Conservation (phyloP, 2,329 filamentous ascomycete genomes). For the Ophiostoma sp. region DNA sequence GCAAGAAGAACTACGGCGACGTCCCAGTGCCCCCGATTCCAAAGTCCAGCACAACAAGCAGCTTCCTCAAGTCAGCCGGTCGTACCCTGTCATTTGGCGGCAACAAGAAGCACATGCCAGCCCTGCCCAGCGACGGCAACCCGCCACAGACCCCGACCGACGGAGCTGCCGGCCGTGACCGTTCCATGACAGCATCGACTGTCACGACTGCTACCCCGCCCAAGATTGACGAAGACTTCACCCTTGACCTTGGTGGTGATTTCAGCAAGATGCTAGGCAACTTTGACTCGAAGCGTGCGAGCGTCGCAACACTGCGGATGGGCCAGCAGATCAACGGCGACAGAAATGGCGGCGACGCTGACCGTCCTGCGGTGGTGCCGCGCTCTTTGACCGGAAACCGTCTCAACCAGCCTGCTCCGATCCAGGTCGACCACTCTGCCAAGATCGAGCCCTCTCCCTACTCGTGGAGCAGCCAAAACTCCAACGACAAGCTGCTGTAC, state of each 20-base stretch:
- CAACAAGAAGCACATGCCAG: conserved; percentile 45
- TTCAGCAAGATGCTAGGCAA: conserved; percentile 54
- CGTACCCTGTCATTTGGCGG: conserved; percentile 57
- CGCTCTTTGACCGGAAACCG: conserved; percentile 46
- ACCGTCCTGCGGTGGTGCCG: conserved; percentile 34
- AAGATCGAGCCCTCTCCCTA: conserved; percentile 45
- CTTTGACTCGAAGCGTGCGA: conserved; percentile 50
- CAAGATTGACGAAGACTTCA: conserved; percentile 43
- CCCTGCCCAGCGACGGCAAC: conserved; percentile 35
- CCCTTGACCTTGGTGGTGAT: conserved; percentile 53
- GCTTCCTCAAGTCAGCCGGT: conserved; percentile 52
- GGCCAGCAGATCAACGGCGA: conserved; percentile 31
- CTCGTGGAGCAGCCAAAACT: conserved; percentile 50
- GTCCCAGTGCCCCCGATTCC: conserved; percentile 40
- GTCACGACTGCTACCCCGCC: conserved; percentile 50
- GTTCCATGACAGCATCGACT: conserved; percentile 52
- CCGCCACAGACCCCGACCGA: conserved; percentile 30
- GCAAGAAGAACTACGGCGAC: conserved; percentile 39
- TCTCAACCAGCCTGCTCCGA: conserved; percentile 42
- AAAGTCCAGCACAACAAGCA: conserved; percentile 44
- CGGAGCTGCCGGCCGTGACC: conserved; percentile 37
- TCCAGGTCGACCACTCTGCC: conserved; percentile 43
- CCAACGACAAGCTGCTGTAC: conserved; percentile 45
- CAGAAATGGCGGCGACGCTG: not conserved
- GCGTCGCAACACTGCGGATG: conserved; percentile 43